These are phyloP conservation scores for Coemansia sp. DNA, from an alignment of 192 early-diverging fungal genomes.

Conservation along the genomic window DNA sequence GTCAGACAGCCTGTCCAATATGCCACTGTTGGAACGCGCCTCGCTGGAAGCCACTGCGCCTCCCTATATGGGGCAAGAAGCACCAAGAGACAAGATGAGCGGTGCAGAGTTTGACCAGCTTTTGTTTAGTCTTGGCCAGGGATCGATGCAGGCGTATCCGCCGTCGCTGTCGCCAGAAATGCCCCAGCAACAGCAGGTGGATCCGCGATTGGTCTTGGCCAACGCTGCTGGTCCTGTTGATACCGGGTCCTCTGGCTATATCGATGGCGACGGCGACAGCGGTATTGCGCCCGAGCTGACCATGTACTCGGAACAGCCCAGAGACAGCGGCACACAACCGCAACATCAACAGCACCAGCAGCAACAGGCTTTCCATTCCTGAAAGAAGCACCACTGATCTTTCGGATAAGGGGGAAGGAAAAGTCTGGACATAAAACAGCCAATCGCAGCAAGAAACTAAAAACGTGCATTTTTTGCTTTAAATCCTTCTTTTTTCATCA, in stretches of 20 bases:
- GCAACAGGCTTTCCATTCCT: not conserved
- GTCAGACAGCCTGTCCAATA: conserved; percentile 26
- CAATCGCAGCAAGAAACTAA: too few species aligned
- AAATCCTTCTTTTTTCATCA: not conserved
- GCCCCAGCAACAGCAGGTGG: conserved; percentile 4
- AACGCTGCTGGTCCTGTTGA: not conserved
- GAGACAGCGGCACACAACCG: not conserved
- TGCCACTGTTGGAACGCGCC: conserved; percentile 35
- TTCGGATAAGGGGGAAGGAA: not conserved
- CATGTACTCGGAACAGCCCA: conserved; percentile 4
- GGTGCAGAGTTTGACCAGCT: not conserved
- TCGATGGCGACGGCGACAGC: not conserved
- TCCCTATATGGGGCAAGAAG: too few species aligned
- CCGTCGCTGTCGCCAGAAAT: not conserved
- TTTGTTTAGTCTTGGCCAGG: not conserved
- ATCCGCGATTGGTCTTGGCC: not conserved
- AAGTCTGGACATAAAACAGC: too few species aligned
- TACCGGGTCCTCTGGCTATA: not conserved
- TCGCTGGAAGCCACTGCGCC: not conserved
- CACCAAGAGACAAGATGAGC: too few species aligned
- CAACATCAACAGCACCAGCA: not conserved
- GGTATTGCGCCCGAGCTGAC: conserved; percentile 46
- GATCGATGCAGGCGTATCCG: not conserved
- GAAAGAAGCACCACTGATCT: too few species aligned
- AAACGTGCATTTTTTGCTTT: not conserved